Conservation (phyloP, 2,329 filamentous ascomycete genomes). For the Pestalotiopsis fici region DNA sequence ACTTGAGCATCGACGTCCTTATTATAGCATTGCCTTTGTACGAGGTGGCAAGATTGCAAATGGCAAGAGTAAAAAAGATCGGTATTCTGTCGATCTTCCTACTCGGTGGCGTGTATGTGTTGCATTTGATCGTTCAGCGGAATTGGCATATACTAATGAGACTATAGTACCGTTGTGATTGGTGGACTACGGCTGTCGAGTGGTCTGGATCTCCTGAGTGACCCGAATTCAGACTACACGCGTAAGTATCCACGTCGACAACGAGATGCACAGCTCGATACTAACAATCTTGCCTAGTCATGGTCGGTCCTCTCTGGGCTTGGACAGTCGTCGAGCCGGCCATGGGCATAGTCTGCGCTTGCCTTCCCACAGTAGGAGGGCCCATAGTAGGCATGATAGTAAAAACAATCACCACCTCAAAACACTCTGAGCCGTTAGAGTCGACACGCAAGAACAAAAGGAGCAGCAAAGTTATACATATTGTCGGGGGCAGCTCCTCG, state of each 20-base stretch:
- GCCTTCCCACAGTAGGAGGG: neutral
- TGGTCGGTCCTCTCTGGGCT: neutral
- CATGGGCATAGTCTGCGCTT: conserved; percentile 6
- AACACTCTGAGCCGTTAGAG: neutral
- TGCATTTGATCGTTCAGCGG: neutral
- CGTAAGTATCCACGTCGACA: neutral
- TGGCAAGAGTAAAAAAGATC: neutral
- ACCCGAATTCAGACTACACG: neutral
- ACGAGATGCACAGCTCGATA: neutral
- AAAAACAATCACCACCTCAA: neutral
- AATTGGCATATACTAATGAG: neutral
- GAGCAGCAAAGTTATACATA: neutral
- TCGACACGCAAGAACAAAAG: neutral
- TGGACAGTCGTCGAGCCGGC: conserved; percentile 5
- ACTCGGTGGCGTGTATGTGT: neutral
- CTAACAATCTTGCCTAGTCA: neutral
- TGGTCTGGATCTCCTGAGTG: neutral
- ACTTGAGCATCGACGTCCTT: conserved; percentile 1
- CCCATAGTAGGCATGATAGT: neutral
- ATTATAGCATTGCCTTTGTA: conserved; percentile 2
- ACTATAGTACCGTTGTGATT: neutral
- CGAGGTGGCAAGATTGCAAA: conserved; percentile 2
- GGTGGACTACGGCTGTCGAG: conserved; percentile 1
- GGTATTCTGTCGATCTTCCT: neutral
- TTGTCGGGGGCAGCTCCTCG: neutral